phyloP scores from a whole-genome alignment of 305 asterid species.

The Stenogyne calaminthoides region DNA sequence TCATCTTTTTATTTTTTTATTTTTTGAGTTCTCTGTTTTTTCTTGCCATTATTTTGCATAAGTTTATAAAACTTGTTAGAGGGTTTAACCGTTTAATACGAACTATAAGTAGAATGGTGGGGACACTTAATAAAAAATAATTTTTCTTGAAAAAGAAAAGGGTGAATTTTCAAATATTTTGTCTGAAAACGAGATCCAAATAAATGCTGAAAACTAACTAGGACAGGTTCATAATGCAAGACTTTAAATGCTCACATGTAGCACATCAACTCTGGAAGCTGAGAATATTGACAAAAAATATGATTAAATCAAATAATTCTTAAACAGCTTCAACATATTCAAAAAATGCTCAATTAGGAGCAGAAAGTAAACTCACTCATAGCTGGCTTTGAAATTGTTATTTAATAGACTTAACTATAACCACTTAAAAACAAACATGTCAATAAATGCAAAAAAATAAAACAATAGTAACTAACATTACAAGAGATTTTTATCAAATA shows the following conservation, averaged over 20 bases:
- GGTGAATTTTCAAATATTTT: not conserved
- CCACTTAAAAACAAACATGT: not conserved
- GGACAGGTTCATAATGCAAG: constrained; percentile 21
- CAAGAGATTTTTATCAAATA: not conserved
- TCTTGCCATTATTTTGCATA: too few relatives aligned
- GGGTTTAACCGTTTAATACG: not conserved
- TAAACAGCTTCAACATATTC: not conserved
- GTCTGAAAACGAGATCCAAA: constrained; percentile 20
- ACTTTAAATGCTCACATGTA: constrained; percentile 39
- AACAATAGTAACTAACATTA: not conserved
- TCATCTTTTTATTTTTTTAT: too few relatives aligned
- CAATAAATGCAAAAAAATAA: not conserved
- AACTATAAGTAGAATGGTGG: not conserved
- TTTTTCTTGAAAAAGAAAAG: not conserved
- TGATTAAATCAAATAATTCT: not conserved
- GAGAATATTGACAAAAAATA: constrained; percentile 16
- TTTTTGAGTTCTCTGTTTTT: too few relatives aligned
- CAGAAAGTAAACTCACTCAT: not conserved
- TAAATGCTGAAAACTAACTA: constrained; percentile 39
- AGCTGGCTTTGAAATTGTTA: not conserved
- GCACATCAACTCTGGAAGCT: constrained; percentile 21
- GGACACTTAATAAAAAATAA: not conserved
- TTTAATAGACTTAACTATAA: not conserved
- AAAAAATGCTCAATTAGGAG: not conserved
- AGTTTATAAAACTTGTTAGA: not conserved